Conservation (phyloP, 345 rosid genomes). For the Sonneratia caseolaris region DNA sequence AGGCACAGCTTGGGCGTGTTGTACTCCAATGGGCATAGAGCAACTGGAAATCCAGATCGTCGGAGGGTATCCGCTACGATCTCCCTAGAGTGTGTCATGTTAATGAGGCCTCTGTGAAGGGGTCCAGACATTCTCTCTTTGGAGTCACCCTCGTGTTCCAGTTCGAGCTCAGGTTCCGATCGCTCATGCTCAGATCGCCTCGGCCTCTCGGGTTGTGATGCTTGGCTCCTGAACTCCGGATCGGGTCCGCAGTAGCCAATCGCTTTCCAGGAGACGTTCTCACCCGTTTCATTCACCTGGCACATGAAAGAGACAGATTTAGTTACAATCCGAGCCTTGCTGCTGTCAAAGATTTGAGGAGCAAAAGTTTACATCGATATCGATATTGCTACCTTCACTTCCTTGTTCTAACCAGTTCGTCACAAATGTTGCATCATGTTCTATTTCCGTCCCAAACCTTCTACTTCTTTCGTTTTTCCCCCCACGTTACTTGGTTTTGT, state of each 20-base stretch:
- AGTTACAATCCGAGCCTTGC: not conserved
- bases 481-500: not conserved
- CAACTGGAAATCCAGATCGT: conserved; percentile 33
- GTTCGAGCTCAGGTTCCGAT: not conserved
- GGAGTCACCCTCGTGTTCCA: not conserved
- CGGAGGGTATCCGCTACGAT: conserved; percentile 28
- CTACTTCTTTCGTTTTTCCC: not conserved
- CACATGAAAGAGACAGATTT: not conserved
- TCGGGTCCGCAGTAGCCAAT: conserved; percentile 67
- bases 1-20: conserved; percentile 4
- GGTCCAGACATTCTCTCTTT: conserved; percentile 48
- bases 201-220: conserved; percentile 4
- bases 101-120: conserved; percentile 39
- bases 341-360: too few relatives aligned
- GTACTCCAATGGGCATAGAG: conserved; percentile 12
- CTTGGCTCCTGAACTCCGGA: conserved; percentile 23
- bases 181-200: conserved; percentile 2
- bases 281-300: conserved; percentile 49
- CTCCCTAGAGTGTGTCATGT: conserved; percentile 38
- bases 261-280: conserved; percentile 61
- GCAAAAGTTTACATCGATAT: too few relatives aligned
- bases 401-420: not conserved
- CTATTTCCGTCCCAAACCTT: not conserved
- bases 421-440: not conserved
- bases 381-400: too few relatives aligned